Percentiles rank a stretch among this genome's conserved stretches.
Evolutionary conservation across 2,329 filamentous ascomycete species (phyloP).

Genomic region (Curvularia eragrostidis): DNA sequence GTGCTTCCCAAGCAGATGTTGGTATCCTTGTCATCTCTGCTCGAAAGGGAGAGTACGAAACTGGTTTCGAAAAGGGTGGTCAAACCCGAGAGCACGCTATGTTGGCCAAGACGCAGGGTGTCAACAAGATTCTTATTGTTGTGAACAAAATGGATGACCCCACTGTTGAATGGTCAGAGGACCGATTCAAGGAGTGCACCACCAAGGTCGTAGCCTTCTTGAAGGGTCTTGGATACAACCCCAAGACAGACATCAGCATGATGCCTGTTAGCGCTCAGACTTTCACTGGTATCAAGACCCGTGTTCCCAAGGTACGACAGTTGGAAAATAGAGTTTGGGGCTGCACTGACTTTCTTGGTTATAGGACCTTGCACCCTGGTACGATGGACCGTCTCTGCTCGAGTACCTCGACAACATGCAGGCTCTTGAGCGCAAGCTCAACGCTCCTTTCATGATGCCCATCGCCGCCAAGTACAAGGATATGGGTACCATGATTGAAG

Average conservation of each 20-base stretch:
- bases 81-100: conserved; percentile 98
- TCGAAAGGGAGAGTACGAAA: conserved; percentile 98
- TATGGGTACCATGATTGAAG: conserved; percentile 96
- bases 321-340: not conserved
- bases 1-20: conserved; percentile 68
- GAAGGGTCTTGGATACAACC: conserved; percentile 91
- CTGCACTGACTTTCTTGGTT: not conserved
- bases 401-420: conserved; percentile 96
- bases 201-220: conserved; percentile 87
- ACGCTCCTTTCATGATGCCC: conserved; percentile 99
- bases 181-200: conserved; percentile 90
- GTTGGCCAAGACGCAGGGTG: conserved; percentile 96
- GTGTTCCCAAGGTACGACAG: conserved; percentile 64
- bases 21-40: conserved; percentile 96
- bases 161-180: conserved; percentile 94
- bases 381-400: conserved; percentile 85
- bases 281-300: conserved; percentile 84
- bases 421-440: conserved; percentile 91
- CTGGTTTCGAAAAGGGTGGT: conserved; percentile 94
- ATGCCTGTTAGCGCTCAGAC: conserved; percentile 96
- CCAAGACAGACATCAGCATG: conserved; percentile 90
- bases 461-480: conserved; percentile 95
- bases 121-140: conserved; percentile 92
- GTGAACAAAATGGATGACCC: conserved; percentile 98
- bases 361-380: conserved; percentile 75